Conservation (phyloP, 2,329 filamentous ascomycete genomes). For the Botrytis porri region DNA sequence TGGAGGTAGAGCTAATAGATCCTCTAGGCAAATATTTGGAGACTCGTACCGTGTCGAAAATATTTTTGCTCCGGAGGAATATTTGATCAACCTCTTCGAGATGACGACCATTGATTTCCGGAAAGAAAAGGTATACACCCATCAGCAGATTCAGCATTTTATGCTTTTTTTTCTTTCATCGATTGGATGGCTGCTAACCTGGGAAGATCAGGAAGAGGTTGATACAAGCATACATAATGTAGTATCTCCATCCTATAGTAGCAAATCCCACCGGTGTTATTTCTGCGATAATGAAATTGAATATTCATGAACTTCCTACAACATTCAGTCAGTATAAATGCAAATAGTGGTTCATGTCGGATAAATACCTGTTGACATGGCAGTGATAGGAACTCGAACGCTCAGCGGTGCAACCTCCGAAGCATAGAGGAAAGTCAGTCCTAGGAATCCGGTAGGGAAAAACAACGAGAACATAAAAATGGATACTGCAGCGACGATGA, state of each 20-base stretch:
- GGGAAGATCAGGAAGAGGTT: conserved; percentile 17
- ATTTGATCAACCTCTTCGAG: conserved; percentile 38
- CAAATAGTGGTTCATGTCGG: neutral
- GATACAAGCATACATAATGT: conserved; percentile 58
- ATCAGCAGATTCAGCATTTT: neutral
- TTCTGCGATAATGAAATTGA: conserved; percentile 23
- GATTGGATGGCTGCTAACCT: neutral
- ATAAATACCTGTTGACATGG: conserved; percentile 14
- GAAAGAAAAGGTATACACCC: conserved; percentile 54
- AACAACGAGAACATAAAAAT: conserved; percentile 54
- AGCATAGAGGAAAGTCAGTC: conserved; percentile 53
- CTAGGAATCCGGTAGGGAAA: conserved; percentile 51
- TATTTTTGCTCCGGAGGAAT: conserved; percentile 15
- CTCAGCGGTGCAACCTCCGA: conserved; percentile 54
- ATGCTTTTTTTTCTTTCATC: neutral
- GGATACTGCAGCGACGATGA: conserved; percentile 34
- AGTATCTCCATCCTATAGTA: conserved; percentile 58
- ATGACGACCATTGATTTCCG: conserved; percentile 51
- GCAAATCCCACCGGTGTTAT: conserved; percentile 43
- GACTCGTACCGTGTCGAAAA: conserved; percentile 9
- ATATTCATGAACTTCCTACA: conserved; percentile 19
- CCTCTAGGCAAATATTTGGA: conserved; percentile 1
- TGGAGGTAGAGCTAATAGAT: neutral
- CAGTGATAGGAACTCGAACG: conserved; percentile 43
- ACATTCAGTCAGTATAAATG: neutral